A percentile compares a stretch with the other conserved stretches of the same genome.
phyloP scores from a whole-genome alignment of 441 rosid species.

The Jatropha podagrica region DNA sequence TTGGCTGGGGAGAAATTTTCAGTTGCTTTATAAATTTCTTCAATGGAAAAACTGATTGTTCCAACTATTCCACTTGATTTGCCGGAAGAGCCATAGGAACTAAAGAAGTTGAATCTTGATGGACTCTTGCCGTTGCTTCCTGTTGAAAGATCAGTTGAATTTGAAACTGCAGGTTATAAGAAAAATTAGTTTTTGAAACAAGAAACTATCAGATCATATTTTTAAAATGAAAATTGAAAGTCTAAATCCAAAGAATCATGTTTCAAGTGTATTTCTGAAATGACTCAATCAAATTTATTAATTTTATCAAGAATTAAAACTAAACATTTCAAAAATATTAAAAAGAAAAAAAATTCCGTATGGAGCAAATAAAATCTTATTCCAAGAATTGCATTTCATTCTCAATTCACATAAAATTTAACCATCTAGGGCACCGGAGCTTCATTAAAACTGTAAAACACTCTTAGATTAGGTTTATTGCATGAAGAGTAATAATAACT shows the following conservation, averaged over 20 bases:
- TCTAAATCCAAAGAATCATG: too few relatives aligned
- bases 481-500: conserved; percentile 26
- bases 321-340: too few relatives aligned
- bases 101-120: conserved; percentile 35
- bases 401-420: neutral
- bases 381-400: too few relatives aligned
- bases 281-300: too few relatives aligned
- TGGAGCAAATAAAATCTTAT: too few relatives aligned
- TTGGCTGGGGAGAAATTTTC: conserved; percentile 59
- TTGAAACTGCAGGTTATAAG: conserved; percentile 37
- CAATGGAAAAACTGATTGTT: conserved; percentile 45
- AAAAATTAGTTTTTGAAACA: conserved; percentile 12
- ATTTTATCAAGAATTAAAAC: too few relatives aligned
- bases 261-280: too few relatives aligned
- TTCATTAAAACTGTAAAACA: neutral
- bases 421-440: neutral
- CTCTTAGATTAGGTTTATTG: too few relatives aligned
- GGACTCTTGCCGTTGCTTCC: conserved; percentile 47
- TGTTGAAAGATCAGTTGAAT: conserved; percentile 48
- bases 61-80: conserved; percentile 38
- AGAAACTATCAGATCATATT: neutral
- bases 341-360: too few relatives aligned
- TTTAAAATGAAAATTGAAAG: too few relatives aligned
- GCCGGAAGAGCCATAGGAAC: conserved; percentile 47
- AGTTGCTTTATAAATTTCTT: conserved; percentile 71